Evolutionary conservation across 352 stramenopile species (phyloP), one percentile per base, ranked within the genome.

Genomic region (Globisporangium spiculum): DNA sequence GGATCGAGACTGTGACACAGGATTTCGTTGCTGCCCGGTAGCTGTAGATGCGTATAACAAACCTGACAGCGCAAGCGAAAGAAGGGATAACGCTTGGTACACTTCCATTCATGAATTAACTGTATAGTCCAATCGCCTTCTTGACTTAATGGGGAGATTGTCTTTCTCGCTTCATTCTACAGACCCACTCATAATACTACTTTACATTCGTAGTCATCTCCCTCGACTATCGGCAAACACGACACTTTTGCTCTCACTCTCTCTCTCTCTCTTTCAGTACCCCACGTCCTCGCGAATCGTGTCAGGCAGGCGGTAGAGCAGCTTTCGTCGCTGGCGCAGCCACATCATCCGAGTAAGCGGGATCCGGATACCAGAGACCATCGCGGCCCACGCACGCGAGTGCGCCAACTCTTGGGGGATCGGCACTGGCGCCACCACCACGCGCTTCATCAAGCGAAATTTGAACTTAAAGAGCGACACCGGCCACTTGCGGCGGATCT

Each of bases 311-410:
- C 78, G 73, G 63, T 79, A 36, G 56, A 88, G 68, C 2, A 74
- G 57, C 61, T 73, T 74, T 54, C 69, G 72, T 12, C 65, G 65
- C 52, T 75, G 76, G 16, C 77, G 75, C 65, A 58, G 64, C 64
- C 65, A 79, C 80, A 88, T 88, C 68, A 62, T 68, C 56, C 72
- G 73, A 16, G 80, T 88, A 68, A 86, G 75, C 60, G 78, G 78
- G 61, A 86, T 82, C 61, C 80, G 79, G 56, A 60, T 72, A 36
- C 80, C 76, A 6, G 75, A 80, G n/a, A 88, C 80, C 63, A 84
- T 66, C 69, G 68, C 75, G 68, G 60, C 54, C 75, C 34, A 82
- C 64, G 63, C 78, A 66, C 66, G 75, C 67, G 67, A 73, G 57
- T 65, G 62, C 55, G 46, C 57, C 34, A 88, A 65, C 52, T 82